Evolutionary conservation across 1,139 yeast genomes (phyloP), one percentile per base, ranked within the genome.

Genomic region (Kodamaea fungicola): DNA sequence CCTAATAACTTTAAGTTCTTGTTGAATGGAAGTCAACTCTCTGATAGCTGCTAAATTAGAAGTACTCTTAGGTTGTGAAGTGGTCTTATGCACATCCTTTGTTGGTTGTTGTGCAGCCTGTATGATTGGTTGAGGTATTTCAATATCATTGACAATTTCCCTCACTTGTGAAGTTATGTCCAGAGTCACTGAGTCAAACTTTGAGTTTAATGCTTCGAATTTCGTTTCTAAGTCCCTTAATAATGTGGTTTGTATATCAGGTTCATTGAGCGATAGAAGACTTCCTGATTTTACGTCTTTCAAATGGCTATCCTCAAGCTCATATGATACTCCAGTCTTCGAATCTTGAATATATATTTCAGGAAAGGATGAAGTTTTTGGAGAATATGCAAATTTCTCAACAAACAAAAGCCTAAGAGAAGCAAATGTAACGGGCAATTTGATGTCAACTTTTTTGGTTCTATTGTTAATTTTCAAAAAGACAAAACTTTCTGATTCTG

Each of bases 371-470:
- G 78, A 70, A 2, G 78, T 64, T 0, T 87, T 83, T 0, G 95
- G 94, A 0, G 92, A 75, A 52, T 83, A 87, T 1, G 94, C 88
- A 62, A 89, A 90, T 51, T 80, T 86, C 52, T 90, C 96, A 16
- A 89, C 87, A 55, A 90, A 92, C 24, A 85, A 61, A 1, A 88
- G 67, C 35, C 95, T 71, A 31, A 90, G 55, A 0, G 87, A 67
- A 4, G 87, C 83, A 47, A 82, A 71, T 0, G 82, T 67, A 3
- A 78, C 69, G 0, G 83, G 81, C 5, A 67, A 58, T 2, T 74
- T 64, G 0, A 80, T 53, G 2, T 58, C 50, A 1, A 76, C 78
- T 51, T 83, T 86, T 53, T 85, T 87, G 1, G 85, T 83, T 35
- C 67, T 67, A 19, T 71, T 74, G 9, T 78, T 79, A 10, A 83